Evolutionary conservation across 164 flowering plant species (phyloP).

Genomic region (Stephania cephalantha): DNA sequence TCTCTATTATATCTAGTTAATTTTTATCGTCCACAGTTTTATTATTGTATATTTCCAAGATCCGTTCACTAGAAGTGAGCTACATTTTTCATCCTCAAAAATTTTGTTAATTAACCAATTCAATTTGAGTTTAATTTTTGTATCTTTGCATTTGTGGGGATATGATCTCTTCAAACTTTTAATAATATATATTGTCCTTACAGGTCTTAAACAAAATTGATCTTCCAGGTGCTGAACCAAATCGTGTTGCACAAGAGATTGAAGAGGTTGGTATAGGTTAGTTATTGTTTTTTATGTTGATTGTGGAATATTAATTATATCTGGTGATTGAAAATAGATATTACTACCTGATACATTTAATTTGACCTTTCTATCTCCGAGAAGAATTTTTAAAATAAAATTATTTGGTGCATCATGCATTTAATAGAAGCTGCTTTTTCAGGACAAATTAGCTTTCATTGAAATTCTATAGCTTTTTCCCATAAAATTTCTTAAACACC

Average conservation of each 20-base stretch:
- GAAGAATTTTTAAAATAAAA: neutral
- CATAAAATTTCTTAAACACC: neutral
- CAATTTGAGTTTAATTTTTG: neutral
- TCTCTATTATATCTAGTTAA: neutral
- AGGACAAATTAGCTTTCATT: neutral
- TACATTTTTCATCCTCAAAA: neutral
- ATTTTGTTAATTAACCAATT: neutral
- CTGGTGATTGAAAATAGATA: conserved; percentile 2
- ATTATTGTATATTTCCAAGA: neutral
- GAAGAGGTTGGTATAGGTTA: conserved; percentile 72
- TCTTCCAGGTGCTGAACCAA: conserved; percentile 96
- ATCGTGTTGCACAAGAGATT: conserved; percentile 69
- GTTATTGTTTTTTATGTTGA: conserved; percentile 7
- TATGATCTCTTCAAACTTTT: neutral
- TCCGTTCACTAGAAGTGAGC: neutral
- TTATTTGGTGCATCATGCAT: neutral
- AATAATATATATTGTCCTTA: conserved; percentile 1
- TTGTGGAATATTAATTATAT: neutral
- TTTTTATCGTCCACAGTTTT: neutral
- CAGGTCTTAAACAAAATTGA: conserved; percentile 98
- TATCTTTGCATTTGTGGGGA: neutral
- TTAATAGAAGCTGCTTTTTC: neutral
- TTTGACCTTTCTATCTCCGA: neutral
- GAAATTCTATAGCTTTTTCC: neutral
- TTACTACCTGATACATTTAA: neutral